Conservation (phyloP, 805 yeast species). For the Saccharomyces cerevisiae region DNA sequence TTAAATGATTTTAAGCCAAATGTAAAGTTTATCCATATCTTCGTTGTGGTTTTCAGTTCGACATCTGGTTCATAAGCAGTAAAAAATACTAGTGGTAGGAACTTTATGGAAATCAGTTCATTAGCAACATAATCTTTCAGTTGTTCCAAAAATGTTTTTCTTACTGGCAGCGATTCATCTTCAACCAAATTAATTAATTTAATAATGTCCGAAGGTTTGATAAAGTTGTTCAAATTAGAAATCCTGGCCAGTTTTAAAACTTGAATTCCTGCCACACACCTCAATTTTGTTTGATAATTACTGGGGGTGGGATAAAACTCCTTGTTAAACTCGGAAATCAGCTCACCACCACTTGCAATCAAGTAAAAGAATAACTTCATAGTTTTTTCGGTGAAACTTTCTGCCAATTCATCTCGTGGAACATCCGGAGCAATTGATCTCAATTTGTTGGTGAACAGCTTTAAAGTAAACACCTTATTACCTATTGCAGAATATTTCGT, state of each 20-base stretch:
- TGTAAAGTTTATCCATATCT: slow-evolving; percentile 66
- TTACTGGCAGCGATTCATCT: slow-evolving; percentile 54
- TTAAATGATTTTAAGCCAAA: slow-evolving; percentile 29
- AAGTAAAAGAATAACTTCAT: slow-evolving; percentile 58
- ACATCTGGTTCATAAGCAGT: slow-evolving; percentile 67
- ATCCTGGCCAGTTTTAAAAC: slow-evolving; percentile 56
- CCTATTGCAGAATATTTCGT: slow-evolving; percentile 30
- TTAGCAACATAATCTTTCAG: slow-evolving; percentile 45
- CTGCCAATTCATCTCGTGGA: slow-evolving; percentile 32
- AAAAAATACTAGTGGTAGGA: slow-evolving; percentile 60
- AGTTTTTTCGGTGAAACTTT: slow-evolving; percentile 50
- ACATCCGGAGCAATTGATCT: slow-evolving; percentile 29
- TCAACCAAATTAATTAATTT: slow-evolving; percentile 52
- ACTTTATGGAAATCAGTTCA: slow-evolving; percentile 53
- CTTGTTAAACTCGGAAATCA: slow-evolving; percentile 38
- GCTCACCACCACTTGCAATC: slow-evolving; percentile 72
- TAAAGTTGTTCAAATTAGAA: slow-evolving; percentile 43
- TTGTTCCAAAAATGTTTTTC: slow-evolving; percentile 42
- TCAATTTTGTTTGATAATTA: slow-evolving; percentile 48
- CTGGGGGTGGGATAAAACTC: slow-evolving; percentile 54
- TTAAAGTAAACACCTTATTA: slow-evolving; percentile 46
- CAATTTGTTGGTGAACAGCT: slow-evolving; percentile 53
- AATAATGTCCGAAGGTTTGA: slow-evolving; percentile 45
- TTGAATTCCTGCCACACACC: slow-evolving; percentile 60
- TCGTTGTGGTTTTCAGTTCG: slow-evolving; percentile 40